Conservation (phyloP, 176 grass and related monocot species). For the Phoenix dactylifera region DNA sequence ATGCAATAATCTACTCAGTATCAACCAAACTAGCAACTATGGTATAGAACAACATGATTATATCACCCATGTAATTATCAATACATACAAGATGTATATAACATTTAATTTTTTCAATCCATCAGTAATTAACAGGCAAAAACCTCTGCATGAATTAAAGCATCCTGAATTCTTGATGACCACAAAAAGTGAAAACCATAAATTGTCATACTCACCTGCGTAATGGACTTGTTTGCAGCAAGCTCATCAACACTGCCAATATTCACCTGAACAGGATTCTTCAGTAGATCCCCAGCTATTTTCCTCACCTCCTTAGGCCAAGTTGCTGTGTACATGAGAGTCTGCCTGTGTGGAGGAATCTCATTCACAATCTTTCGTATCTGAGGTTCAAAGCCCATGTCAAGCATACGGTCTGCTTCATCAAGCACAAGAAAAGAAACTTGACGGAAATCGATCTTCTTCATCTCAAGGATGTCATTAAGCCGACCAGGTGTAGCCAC, state of each 20-base stretch:
- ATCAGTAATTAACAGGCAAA: no score
- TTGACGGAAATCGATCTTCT: constrained; percentile 74
- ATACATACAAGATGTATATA: no score
- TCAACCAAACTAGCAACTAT: no score
- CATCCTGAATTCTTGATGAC: no score
- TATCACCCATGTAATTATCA: no score
- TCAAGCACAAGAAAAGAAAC: constrained; percentile 93
- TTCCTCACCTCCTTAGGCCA: constrained; percentile 97
- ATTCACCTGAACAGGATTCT: constrained; percentile 84
- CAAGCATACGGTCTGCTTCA: constrained; percentile 96
- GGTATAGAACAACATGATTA: no score
- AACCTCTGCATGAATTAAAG: no score
- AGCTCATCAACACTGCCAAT: constrained; percentile 89
- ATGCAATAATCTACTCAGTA: no score
- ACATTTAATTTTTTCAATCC: no score
- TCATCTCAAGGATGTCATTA: constrained; percentile 96
- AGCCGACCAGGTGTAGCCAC: constrained; percentile 96
- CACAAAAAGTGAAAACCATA: background rate
- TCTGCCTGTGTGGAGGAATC: constrained; percentile 70
- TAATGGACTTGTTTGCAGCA: constrained; percentile 96
- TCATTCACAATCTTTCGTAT: constrained; percentile 91
- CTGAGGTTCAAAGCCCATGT: constrained; percentile 99
- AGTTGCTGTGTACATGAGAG: constrained; percentile 97
- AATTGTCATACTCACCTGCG: constrained; percentile 45
- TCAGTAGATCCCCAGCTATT: constrained; percentile 92